phyloP scores from a whole-genome alignment of 345 rosid species.

The Ricinus communis region DNA sequence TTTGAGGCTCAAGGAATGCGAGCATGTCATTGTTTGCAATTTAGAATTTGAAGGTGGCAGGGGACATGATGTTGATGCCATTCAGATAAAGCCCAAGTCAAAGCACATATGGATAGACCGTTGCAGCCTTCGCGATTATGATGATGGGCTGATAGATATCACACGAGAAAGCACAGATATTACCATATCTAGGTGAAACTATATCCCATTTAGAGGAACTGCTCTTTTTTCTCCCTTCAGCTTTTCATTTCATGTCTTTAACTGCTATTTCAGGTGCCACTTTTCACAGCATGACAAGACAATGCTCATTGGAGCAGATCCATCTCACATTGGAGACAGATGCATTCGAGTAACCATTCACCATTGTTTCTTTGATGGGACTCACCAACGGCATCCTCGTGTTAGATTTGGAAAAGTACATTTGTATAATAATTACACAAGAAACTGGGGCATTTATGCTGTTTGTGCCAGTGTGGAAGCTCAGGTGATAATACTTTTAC shows the following conservation, averaged over 20 bases:
- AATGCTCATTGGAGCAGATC: slow-evolving; percentile 84
- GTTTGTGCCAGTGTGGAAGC: slow-evolving; percentile 92
- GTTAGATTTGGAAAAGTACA: slow-evolving; percentile 85
- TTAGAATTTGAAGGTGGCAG: slow-evolving; percentile 85
- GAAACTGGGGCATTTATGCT: slow-evolving; percentile 90
- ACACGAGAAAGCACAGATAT: slow-evolving; percentile 91
- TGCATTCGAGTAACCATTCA: slow-evolving; percentile 88
- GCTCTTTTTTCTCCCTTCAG: background rate
- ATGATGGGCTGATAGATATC: slow-evolving; percentile 93
- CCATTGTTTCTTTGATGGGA: slow-evolving; percentile 91
- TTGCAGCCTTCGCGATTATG: slow-evolving; percentile 79
- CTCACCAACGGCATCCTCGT: slow-evolving; percentile 91
- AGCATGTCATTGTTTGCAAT: slow-evolving; percentile 82
- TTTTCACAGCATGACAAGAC: slow-evolving; percentile 85
- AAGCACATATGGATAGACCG: slow-evolving; percentile 90
- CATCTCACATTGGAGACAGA: slow-evolving; percentile 70
- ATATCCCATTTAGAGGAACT: background rate
- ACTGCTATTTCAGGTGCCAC: slow-evolving; percentile 57
- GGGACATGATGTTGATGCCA: slow-evolving; percentile 83
- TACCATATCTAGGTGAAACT: slow-evolving; percentile 72
- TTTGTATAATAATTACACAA: slow-evolving; percentile 82
- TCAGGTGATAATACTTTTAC: slow-evolving; percentile 48
- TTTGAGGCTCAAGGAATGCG: slow-evolving; percentile 80
- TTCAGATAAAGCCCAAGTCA: slow-evolving; percentile 93
- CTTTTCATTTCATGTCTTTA: slow-evolving; percentile 17